Conservation (phyloP, 2,329 filamentous ascomycete genomes). For the Cercospora sp. region DNA sequence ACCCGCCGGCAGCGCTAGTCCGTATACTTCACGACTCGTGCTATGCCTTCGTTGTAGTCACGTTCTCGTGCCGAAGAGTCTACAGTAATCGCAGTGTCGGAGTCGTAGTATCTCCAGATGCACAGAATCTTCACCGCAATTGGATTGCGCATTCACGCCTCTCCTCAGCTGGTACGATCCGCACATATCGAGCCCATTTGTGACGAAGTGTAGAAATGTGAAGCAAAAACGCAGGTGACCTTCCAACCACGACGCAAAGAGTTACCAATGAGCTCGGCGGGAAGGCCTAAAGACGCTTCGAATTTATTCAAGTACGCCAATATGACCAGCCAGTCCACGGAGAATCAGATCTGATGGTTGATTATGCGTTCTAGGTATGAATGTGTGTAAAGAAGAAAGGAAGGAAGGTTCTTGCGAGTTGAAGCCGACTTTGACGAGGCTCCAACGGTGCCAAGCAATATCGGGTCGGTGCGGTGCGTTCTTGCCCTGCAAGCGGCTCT, state of each 20-base stretch:
- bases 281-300: conserved; percentile 31
- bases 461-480: background rate
- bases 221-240: conserved; percentile 35
- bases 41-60: background rate
- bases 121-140: background rate
- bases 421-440: conserved; percentile 2
- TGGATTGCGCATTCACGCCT: too few species aligned
- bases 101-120: background rate
- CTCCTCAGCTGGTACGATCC: background rate
- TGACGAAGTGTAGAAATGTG: conserved; percentile 18
- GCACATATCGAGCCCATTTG: background rate
- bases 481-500: background rate
- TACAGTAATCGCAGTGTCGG: background rate
- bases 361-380: conserved; percentile 33
- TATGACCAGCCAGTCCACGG: conserved; percentile 34
- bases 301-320: conserved; percentile 33
- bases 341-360: conserved; percentile 30
- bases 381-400: conserved; percentile 28
- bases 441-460: conserved; percentile 1
- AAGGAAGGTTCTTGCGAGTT: conserved; percentile 9
- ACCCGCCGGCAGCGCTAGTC: background rate
- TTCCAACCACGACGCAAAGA: conserved; percentile 25
- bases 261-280: conserved; percentile 24
- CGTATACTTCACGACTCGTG: background rate
- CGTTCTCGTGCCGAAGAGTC: background rate